These are phyloP conservation scores for Tuber borchii DNA, from an alignment of 495 filamentous ascomycete genomes.

Conservation along the genomic window DNA sequence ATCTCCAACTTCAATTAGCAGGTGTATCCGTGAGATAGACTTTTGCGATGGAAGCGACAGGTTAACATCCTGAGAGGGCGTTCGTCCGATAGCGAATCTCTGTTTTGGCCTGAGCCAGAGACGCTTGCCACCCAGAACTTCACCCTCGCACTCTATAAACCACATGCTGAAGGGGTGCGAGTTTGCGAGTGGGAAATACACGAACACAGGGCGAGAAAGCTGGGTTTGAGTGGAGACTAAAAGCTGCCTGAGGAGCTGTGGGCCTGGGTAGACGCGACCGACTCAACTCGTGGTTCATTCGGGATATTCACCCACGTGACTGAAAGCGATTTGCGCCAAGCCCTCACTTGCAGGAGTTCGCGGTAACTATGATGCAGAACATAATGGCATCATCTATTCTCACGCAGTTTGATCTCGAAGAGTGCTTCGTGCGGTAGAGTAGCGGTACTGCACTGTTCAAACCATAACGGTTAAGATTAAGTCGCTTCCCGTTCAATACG, in stretches of 20 bases:
- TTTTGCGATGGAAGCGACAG: slow-evolving; percentile 59
- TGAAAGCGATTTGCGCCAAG: not conserved
- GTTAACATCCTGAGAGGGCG: slow-evolving; percentile 46
- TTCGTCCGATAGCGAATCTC: slow-evolving; percentile 70
- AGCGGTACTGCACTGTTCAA: not conserved
- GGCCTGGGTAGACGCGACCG: not conserved
- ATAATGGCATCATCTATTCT: not conserved
- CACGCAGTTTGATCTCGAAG: not conserved
- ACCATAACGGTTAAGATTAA: not conserved
- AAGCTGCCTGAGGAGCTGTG: not conserved
- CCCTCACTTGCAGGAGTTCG: not conserved
- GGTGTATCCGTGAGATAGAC: slow-evolving; percentile 81
- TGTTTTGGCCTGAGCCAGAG: slow-evolving; percentile 79
- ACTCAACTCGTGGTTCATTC: not conserved
- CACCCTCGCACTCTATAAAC: slow-evolving; percentile 54
- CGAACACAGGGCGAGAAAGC: not conserved
- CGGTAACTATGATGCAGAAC: not conserved
- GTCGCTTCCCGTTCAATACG: not conserved
- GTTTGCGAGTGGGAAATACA: not conserved
- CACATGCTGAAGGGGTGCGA: slow-evolving; percentile 47
- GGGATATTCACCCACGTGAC: not conserved
- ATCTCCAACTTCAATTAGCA: slow-evolving; percentile 63
- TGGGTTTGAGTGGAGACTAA: not conserved
- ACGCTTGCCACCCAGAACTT: slow-evolving; percentile 56
- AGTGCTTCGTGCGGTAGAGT: not conserved